Base-by-base conservation (phyloP, 441 rosid species). In the Populus trichocarpa region DNA sequence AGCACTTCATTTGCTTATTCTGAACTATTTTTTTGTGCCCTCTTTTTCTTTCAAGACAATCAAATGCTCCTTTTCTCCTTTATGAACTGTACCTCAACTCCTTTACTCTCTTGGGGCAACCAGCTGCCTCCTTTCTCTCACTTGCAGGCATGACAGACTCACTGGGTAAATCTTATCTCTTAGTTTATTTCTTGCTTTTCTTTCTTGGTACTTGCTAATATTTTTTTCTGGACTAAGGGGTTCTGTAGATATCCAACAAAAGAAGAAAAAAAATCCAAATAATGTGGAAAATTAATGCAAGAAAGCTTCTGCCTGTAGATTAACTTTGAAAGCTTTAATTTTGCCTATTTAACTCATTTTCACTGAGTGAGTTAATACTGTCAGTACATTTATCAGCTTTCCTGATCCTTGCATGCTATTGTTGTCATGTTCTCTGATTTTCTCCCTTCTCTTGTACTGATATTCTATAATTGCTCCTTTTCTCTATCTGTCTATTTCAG, bases 71-170 rank as follows among this genome's bases (percentile, higher is more conserved):
- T 67, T 78, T 75, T 28, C 68, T 75, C 69, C 26, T 26, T 36
- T 14, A 22, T 32, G 10, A 14, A 2, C 14, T 30, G 22, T 1
- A 22, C 0, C 20, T 12, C 10, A 2, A 12, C 67, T 70, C 4
- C 57, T 22, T 8, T 12, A 26, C 68, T 64, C 79, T 74, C 69
- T 69, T 7, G 72, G 78, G 11, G 26, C 65, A 65, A 30, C 32
- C 32, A 30, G 32, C 32, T 30, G 32, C 32, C 32, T 30, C 77
- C 26, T 25, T 32, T 69, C 64, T 74, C 35, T 71, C 78, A 33
- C 30, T 36, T 26, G 53, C 75, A 70, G 69, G 72, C 2, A 76
- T 79, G 85, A 79, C 73, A 73, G 75, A 50, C 46, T 73, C 71
- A 26, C 23, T 28, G 67, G 78, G 85, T 76, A 70, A 72, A 64